Base-by-base conservation (phyloP, 129 eudicot species). In the Flaveria robusta region DNA sequence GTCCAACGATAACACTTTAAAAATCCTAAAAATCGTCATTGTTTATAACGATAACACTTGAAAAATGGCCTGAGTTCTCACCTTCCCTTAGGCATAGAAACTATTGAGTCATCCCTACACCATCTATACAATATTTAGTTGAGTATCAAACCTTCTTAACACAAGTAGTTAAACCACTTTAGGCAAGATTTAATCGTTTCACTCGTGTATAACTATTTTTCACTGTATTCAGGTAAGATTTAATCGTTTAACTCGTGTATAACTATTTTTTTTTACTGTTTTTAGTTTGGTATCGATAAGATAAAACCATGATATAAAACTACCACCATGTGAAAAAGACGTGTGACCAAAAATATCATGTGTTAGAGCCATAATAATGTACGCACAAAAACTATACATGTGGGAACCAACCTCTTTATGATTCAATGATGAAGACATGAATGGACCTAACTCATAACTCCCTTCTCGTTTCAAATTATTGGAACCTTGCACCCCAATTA, bases 401-500 rank as follows among this genome's bases (percentile, higher is more conserved):
- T 77, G 85, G 82, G 77, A 77, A 66, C 81, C 77, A 82, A 66
- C 77, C 74, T 72, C 63, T 31, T 78, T 79, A 64, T 70, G 82
- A 82, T 76, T 76, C 82, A 63, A 71, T 82, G 85, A 82, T 82
- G 78, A 82, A 82, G 82, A 82, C 82, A 71, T 76, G 82, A 64
- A 72, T 82, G 77, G 81, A 56, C 85, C 84, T 34, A 77, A 82
- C 70, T 70, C 78, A 76, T 75, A 60, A 81, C 80, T 66, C 77
- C 66, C 59, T 70, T 60, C 84, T 58, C 63, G 72, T 66, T 66
- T 42, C 85, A 76, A 66, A 76, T 76, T 77, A 77, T 72, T 82
- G 78, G 66, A 77, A 76, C 79, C 75, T 76, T 65, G 46, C 78
- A 68, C 55, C 65, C 79, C 81, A 81, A 71, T 71, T 51, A 82